These are phyloP conservation scores for Alternaria panax DNA, from an alignment of 2,329 filamentous ascomycete species.

Conservation along the genomic window DNA sequence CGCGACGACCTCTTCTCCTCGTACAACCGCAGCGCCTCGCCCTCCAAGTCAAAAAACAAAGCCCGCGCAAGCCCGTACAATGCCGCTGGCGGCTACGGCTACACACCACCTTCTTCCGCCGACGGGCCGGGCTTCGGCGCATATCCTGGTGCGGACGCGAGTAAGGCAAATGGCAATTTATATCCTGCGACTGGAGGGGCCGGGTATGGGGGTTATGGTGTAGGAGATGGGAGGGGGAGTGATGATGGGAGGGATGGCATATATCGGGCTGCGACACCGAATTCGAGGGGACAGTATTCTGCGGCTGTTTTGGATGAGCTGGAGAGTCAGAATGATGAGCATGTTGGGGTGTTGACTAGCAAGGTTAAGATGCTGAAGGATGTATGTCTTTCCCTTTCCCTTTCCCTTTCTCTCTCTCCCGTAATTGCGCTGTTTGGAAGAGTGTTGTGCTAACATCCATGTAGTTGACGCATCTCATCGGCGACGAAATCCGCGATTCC, in stretches of 20 bases:
- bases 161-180: slow-evolving; percentile 13
- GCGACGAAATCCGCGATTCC: slow-evolving; percentile 92
- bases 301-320: slow-evolving; percentile 90
- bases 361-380: slow-evolving; percentile 91
- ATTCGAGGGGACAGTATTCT: slow-evolving; percentile 83
- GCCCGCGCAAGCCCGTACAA: slow-evolving; percentile 30
- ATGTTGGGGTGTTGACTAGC: slow-evolving; percentile 87
- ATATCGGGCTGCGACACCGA: slow-evolving; percentile 55
- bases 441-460: not conserved
- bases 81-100: slow-evolving; percentile 34
- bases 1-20: slow-evolving; percentile 52
- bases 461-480: slow-evolving; percentile 88
- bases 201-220: slow-evolving; percentile 9
- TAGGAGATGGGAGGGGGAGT: slow-evolving; percentile 7
- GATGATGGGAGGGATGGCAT: not conserved
- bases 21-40: slow-evolving; percentile 50
- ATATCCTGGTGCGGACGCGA: slow-evolving; percentile 39
- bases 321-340: slow-evolving; percentile 92
- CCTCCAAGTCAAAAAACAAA: slow-evolving; percentile 45
- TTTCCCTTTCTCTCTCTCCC: not conserved
- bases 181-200: slow-evolving; percentile 13
- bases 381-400: slow-evolving; percentile 61
- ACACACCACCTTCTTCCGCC: slow-evolving; percentile 22
- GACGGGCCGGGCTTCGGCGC: slow-evolving; percentile 39
- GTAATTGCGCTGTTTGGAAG: too few relatives aligned